Conservation (phyloP, 1,284 basidiomycete species). For the Schizophyllum amplum region DNA sequence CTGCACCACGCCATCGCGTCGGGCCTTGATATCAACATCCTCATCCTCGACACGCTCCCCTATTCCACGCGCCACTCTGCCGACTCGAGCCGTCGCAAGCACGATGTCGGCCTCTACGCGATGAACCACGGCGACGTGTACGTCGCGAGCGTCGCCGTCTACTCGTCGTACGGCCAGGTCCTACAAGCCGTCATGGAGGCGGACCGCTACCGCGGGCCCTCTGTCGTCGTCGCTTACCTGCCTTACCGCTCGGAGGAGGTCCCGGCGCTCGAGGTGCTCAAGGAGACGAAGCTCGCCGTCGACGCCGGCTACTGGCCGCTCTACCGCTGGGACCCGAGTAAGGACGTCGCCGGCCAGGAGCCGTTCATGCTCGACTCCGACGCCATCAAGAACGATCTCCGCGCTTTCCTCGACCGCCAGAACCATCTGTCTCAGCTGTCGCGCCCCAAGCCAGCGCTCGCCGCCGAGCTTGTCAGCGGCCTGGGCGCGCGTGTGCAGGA, state of each 20-base stretch:
- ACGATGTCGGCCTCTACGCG: slow-evolving; percentile 93
- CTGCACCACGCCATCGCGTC: slow-evolving; percentile 93
- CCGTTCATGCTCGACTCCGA: slow-evolving; percentile 94
- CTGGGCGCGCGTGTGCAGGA: slow-evolving; percentile 81
- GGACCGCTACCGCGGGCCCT: slow-evolving; percentile 85
- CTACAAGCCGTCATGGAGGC: slow-evolving; percentile 91
- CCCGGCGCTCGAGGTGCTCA: slow-evolving; percentile 82
- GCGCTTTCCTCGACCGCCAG: slow-evolving; percentile 92
- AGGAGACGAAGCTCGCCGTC: slow-evolving; percentile 96
- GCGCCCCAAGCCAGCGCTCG: slow-evolving; percentile 72
- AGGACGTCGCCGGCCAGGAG: slow-evolving; percentile 67
- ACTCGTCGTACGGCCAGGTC: slow-evolving; percentile 93
- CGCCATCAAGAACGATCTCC: slow-evolving; percentile 90
- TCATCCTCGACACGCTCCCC: slow-evolving; percentile 91
- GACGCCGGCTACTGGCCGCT: slow-evolving; percentile 98
- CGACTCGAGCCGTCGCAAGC: slow-evolving; percentile 75
- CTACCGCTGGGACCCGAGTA: slow-evolving; percentile 94
- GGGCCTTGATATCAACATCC: slow-evolving; percentile 87
- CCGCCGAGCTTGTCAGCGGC: slow-evolving; percentile 78
- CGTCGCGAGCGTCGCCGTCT: slow-evolving; percentile 92
- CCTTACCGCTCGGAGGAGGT: slow-evolving; percentile 77
- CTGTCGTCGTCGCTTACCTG: slow-evolving; percentile 90
- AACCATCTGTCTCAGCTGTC: slow-evolving; percentile 94
- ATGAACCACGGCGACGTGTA: slow-evolving; percentile 99
- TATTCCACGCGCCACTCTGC: slow-evolving; percentile 70